A percentile compares a stretch with the other conserved stretches of the same genome.
These are phyloP conservation scores for Pneumocystis carinii DNA, from an alignment of 1,139 yeast species.

Conservation along the genomic window DNA sequence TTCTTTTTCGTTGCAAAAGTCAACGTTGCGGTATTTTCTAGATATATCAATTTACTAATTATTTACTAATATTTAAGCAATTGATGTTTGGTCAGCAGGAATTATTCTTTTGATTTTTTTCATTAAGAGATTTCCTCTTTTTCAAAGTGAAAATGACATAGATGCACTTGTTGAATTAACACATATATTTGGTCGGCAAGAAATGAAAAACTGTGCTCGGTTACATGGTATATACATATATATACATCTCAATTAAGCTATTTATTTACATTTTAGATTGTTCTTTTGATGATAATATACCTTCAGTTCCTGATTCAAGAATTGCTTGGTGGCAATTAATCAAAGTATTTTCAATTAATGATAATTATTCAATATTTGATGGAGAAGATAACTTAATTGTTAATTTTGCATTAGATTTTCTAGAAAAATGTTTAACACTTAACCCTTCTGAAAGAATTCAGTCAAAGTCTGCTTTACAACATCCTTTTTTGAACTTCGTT, in stretches of 20 bases:
- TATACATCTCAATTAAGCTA: neutral
- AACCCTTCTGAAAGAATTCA: conserved; percentile 8
- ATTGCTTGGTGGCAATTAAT: neutral
- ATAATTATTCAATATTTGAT: conserved; percentile 4
- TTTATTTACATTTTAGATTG: neutral
- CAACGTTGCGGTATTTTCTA: conserved; percentile 35
- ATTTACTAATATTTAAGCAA: conserved; percentile 19
- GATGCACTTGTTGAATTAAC: conserved; percentile 10
- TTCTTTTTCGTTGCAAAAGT: conserved; percentile 55
- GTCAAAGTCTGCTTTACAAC: conserved; percentile 8
- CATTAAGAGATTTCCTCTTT: conserved; percentile 34
- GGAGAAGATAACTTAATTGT: conserved; percentile 1
- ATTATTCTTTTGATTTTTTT: conserved; percentile 49
- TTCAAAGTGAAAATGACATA: conserved; percentile 10
- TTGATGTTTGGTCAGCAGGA: conserved; percentile 70
- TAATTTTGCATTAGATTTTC: conserved; percentile 7
- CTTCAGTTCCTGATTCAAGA: neutral
- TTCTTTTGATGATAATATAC: conserved; percentile 1
- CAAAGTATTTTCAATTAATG: neutral
- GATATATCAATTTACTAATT: neutral
- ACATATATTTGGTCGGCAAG: conserved; percentile 11
- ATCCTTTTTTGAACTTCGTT: conserved; percentile 7
- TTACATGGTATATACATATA: conserved; percentile 6
- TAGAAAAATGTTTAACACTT: conserved; percentile 7
- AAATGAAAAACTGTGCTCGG: conserved; percentile 11